Base-by-base conservation (phyloP, 2,329 filamentous ascomycete genomes). In the Setomelanomma holmii region DNA sequence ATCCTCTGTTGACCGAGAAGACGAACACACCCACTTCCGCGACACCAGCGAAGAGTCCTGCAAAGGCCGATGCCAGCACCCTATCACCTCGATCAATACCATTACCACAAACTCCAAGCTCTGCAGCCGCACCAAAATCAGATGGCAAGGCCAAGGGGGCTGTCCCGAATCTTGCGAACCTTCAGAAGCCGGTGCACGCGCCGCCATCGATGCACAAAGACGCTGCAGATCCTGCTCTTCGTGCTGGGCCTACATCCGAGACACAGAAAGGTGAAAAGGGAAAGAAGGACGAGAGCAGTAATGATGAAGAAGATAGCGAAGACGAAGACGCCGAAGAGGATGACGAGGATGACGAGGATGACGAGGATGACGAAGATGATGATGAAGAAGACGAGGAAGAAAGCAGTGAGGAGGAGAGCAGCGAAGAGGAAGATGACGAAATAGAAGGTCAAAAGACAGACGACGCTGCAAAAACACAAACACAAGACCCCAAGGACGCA, bases 1-100 rank as follows among this genome's bases (percentile, higher is more conserved):
- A 73, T 48, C 72, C 63, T 48, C 61, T 68, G 64, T 61, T 68
- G 57, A 62, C 64, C 0, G 64, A 72, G 61, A 74, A 75, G 55
- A 64, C 64, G 6, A 68, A 66, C 43, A 64, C 62, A 7, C 66
- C 68, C 1, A 56, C 58, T 14, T 53, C 58, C 1, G 49, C 61
- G 8, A 61, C 60, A 7, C 67, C 70, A 16, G 68, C 66, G 8
- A 72, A 75, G 43, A 69, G 53, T 23, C 53, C 61, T 16, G 40
- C 66, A 42, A 51, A 53, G 44, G 48, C 51, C 10, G 51, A 57
- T 11, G 40, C 44, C n/a, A 45, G 53, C 14, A 50, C 67, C 5
- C 58, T 69, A 14, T 70, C 66, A 12, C 67, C 67, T 4, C 53
- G 55, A 24, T 63, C 59, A 7, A 65, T 64, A 36, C 64, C 68